Conservation (phyloP, 2,329 filamentous ascomycete genomes). For the Epichloe sibirici region DNA sequence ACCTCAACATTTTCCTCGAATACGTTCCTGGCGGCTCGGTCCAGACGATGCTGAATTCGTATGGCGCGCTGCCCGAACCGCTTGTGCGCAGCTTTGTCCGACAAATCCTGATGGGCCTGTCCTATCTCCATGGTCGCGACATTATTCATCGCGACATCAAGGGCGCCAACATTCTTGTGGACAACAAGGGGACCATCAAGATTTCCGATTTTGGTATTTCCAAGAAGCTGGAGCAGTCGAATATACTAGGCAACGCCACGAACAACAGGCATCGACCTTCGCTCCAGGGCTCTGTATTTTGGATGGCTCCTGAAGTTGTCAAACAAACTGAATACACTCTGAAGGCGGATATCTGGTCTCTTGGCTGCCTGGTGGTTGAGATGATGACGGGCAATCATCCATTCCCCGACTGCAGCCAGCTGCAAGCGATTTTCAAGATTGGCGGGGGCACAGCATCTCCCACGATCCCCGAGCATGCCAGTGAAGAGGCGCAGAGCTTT, state of each 20-base stretch:
- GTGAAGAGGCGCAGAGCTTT: conserved; percentile 73
- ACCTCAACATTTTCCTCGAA: conserved; percentile 99
- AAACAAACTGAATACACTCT: conserved; percentile 96
- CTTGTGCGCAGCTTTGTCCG: conserved; percentile 93
- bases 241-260: conserved; percentile 58
- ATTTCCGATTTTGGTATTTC: conserved; percentile 99
- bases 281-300: conserved; percentile 93
- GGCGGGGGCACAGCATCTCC: conserved; percentile 78
- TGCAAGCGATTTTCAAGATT: conserved; percentile 98
- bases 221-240: conserved; percentile 90
- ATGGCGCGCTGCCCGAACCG: conserved; percentile 86
- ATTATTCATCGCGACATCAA: conserved; percentile 99
- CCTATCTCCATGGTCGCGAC: conserved; percentile 84
- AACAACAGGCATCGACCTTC: conserved; percentile 63
- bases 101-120: conserved; percentile 85
- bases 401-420: conserved; percentile 91
- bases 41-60: conserved; percentile 96
- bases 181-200: conserved; percentile 98
- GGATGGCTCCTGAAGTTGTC: conserved; percentile 99
- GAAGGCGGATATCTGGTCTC: conserved; percentile 97
- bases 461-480: conserved; percentile 76
- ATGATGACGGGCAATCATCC: conserved; percentile 98
- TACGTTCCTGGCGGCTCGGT: conserved; percentile 97
- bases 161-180: conserved; percentile 94
- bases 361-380: conserved; percentile 92